Conservation (phyloP, 169 alveolate genomes). For the Plasmodium malariae region DNA sequence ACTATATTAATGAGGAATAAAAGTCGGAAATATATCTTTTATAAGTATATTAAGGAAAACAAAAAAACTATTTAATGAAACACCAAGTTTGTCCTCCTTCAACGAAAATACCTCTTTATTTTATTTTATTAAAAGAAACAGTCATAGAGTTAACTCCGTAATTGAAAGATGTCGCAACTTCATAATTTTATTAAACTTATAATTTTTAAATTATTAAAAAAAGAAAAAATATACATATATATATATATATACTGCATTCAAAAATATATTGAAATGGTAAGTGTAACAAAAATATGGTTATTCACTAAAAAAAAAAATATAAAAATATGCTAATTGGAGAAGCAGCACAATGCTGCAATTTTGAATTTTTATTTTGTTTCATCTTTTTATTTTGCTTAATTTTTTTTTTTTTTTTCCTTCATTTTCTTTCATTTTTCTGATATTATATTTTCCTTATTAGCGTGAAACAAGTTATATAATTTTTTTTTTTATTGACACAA, state of each 20-base stretch:
- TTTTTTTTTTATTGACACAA: conserved; percentile 48
- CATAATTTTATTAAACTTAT: neutral
- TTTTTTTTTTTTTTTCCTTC: neutral
- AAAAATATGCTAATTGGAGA: no score
- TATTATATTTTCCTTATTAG: no score
- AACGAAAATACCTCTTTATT: no score
- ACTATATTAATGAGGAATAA: neutral
- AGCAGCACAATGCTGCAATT: no score
- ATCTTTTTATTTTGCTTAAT: neutral
- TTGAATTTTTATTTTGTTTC: no score
- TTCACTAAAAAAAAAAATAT: no score
- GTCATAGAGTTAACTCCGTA: neutral
- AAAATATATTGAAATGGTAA: no score
- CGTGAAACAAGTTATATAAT: conserved; percentile 20
- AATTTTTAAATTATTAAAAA: neutral
- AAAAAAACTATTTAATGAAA: no score
- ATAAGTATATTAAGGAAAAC: no score
- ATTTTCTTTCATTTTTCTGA: neutral
- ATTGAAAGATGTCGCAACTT: neutral
- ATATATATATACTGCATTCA: neutral
- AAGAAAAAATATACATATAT: neutral
- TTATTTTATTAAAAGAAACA: neutral
- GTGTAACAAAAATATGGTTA: no score
- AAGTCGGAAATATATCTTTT: no score
- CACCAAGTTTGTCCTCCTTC: no score